Conservation (phyloP, 768 basidiomycete genomes). For the Trametes cinnabarina region DNA sequence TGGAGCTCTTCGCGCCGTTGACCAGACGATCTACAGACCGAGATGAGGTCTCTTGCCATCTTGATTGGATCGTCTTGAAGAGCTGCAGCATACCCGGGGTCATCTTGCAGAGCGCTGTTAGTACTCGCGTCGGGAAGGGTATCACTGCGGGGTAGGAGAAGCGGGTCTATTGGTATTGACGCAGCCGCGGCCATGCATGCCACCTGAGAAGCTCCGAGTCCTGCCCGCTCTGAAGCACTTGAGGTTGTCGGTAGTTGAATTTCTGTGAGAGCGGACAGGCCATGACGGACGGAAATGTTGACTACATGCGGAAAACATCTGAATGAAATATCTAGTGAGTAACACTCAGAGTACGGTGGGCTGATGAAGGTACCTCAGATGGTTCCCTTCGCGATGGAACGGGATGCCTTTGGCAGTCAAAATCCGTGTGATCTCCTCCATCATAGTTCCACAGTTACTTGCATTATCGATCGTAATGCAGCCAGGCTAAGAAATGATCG, state of each 20-base stretch:
- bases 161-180: too few relatives aligned
- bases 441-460: conserved; percentile 34
- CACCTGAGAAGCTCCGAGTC: background rate
- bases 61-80: conserved; percentile 30
- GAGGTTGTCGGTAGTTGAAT: background rate
- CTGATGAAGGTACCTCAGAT: background rate
- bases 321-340: background rate
- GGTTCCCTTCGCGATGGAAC: background rate
- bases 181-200: too few relatives aligned
- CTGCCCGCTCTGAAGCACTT: background rate
- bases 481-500: conserved; percentile 17
- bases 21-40: conserved; percentile 29
- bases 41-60: conserved; percentile 26
- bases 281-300: background rate
- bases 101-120: background rate
- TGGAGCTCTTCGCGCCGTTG: conserved; percentile 30
- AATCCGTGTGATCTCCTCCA: conserved; percentile 26
- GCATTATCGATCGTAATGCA: conserved; percentile 38
- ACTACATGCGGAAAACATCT: conserved; percentile 1
- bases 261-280: background rate
- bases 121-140: background rate
- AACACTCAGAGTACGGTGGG: background rate
- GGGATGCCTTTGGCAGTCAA: conserved; percentile 21
- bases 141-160: too few relatives aligned
- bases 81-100: background rate